Percentiles rank a stretch among this genome's conserved stretches.
Evolutionary conservation across 768 basidiomycete genomes (phyloP).

Genomic region (Trametes cubensis): DNA sequence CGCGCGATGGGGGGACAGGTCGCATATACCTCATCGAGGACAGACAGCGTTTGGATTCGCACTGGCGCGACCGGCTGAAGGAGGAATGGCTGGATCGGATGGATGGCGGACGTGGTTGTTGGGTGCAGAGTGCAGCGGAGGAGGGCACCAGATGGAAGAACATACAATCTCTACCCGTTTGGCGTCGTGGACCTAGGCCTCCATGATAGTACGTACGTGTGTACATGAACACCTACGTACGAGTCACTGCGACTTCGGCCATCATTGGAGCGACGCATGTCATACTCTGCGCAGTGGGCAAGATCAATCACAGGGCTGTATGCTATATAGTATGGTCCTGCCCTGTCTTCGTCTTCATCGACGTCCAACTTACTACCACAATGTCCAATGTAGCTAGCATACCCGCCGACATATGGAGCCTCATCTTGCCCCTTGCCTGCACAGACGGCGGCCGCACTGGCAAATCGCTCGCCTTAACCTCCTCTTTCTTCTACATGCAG

Average conservation of each 20-base stretch:
- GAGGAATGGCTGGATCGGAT: conserved; percentile 1
- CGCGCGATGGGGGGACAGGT: too few species aligned
- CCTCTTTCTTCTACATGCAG: conserved; percentile 1
- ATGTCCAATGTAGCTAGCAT: neutral
- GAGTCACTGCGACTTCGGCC: too few species aligned
- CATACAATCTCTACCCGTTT: too few species aligned
- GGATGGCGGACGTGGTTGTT: neutral
- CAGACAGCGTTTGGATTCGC: neutral
- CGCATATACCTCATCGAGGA: too few species aligned
- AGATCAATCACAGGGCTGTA: too few species aligned
- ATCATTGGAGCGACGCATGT: too few species aligned
- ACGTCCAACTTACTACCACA: neutral
- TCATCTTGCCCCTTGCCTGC: neutral
- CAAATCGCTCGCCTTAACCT: conserved; percentile 1
- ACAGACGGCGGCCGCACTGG: conserved; percentile 3
- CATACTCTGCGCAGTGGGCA: too few species aligned
- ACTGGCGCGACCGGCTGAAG: neutral
- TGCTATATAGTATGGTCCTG: too few species aligned
- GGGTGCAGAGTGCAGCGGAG: neutral
- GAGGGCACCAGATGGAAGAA: neutral
- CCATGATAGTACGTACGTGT: too few species aligned
- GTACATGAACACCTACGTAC: too few species aligned
- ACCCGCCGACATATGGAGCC: neutral
- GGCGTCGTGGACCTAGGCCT: too few species aligned
- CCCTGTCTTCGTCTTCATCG: too few species aligned